These are phyloP conservation scores for Cucurbitaria berberidis DNA, from an alignment of 2,329 filamentous ascomycete species.

Conservation along the genomic window DNA sequence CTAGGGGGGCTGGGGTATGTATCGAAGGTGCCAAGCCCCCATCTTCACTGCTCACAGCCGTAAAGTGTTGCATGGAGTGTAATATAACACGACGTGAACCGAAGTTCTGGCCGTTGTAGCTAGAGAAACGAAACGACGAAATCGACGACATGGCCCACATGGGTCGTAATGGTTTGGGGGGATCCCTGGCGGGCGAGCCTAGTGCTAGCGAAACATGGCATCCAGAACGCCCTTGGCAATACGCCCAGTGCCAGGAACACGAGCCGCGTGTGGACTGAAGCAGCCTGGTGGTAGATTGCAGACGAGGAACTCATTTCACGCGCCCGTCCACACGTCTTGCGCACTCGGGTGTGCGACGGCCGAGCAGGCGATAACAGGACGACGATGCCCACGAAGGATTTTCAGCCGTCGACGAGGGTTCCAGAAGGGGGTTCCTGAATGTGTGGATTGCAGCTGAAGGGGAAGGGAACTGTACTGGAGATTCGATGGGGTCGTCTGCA, in stretches of 20 bases:
- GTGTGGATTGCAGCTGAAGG: too few relatives aligned
- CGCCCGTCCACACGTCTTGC: background rate
- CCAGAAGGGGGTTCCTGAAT: constrained; percentile 6
- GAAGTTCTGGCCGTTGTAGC: background rate
- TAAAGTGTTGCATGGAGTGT: background rate
- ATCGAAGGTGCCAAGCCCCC: background rate
- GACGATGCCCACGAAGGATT: constrained; percentile 10
- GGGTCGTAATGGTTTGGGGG: background rate
- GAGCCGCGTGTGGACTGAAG: constrained; percentile 6
- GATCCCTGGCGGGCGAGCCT: background rate
- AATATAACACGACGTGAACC: background rate
- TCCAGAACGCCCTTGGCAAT: constrained; percentile 19
- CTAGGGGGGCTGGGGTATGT: background rate
- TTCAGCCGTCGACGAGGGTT: constrained; percentile 10
- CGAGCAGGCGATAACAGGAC: constrained; percentile 5
- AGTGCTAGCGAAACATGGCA: background rate
- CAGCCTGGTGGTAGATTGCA: constrained; percentile 6
- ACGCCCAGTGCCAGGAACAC: constrained; percentile 12
- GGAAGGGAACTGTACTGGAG: too few relatives aligned
- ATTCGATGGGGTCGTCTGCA: background rate
- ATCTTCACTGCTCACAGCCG: background rate
- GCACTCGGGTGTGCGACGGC: constrained; percentile 1
- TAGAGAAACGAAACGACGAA: background rate
- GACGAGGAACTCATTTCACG: background rate
- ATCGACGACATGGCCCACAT: background rate